Conservation (phyloP, 176 grass and related monocot genomes). For the Lolium perenne region DNA sequence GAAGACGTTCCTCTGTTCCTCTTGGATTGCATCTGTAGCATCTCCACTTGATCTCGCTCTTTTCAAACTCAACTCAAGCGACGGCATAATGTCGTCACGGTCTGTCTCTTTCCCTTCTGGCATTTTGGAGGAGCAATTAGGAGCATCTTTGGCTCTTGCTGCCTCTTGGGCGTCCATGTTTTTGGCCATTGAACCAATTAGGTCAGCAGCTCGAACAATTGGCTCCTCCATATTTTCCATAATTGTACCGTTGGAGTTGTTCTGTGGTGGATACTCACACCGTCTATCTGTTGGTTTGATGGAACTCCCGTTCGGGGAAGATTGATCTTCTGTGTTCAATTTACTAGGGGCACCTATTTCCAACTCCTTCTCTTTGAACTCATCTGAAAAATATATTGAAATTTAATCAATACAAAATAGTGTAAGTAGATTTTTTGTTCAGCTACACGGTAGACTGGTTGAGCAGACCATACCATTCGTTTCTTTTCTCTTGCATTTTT, state of each 20-base stretch:
- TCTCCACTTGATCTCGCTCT: conserved; percentile 58
- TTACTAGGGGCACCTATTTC: conserved; percentile 69
- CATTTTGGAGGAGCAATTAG: conserved; percentile 51
- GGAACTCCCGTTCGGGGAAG: conserved; percentile 36
- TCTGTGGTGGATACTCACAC: conserved; percentile 41
- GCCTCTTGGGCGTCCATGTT: conserved; percentile 43
- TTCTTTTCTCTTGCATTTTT: conserved; percentile 57
- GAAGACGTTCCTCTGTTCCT: conserved; percentile 64
- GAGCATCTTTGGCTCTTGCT: conserved; percentile 41
- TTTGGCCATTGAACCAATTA: conserved; percentile 75
- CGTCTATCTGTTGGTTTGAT: conserved; percentile 44
- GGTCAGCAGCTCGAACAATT: conserved; percentile 62
- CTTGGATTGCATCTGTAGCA: conserved; percentile 35
- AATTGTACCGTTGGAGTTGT: conserved; percentile 36
- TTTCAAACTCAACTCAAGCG: conserved; percentile 77
- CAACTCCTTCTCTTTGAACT: conserved; percentile 70
- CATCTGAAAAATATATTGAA: conserved; percentile 53
- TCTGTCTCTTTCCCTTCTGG: conserved; percentile 50
- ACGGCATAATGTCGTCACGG: conserved; percentile 50
- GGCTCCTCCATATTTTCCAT: conserved; percentile 53
- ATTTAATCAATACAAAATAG: conserved; percentile 3
- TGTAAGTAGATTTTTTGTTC: not conserved
- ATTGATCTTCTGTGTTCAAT: conserved; percentile 39
- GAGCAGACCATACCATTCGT: conserved; percentile 53
- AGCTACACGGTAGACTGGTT: conserved; percentile 13